Conservation (phyloP, 345 rosid genomes). For the Trapa incisa region DNA sequence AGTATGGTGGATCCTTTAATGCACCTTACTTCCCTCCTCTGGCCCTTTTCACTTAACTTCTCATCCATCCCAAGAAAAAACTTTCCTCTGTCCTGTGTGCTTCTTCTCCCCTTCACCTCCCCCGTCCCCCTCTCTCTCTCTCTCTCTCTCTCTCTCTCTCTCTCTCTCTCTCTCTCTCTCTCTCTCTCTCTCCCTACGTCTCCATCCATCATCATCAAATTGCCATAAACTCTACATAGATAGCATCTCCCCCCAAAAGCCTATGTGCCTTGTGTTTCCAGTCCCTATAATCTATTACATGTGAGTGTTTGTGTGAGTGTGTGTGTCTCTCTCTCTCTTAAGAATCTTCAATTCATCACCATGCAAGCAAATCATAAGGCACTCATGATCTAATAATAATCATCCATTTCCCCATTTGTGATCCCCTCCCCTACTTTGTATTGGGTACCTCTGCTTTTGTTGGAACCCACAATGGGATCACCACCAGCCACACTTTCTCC, state of each 20-base stretch:
- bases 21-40: too few species aligned
- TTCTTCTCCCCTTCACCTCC: too few species aligned
- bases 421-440: not conserved
- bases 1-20: too few species aligned
- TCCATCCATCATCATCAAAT: slow-evolving; percentile 18
- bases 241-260: too few species aligned
- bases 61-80: slow-evolving; percentile 18
- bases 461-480: slow-evolving; percentile 8
- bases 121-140: not conserved
- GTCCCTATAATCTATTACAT: too few species aligned
- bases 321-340: slow-evolving; percentile 13
- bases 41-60: too few species aligned
- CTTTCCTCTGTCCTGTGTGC: not conserved
- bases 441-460: too few species aligned
- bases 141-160: not conserved
- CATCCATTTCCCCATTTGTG: slow-evolving; percentile 7
- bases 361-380: slow-evolving; percentile 69
- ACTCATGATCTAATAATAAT: slow-evolving; percentile 71
- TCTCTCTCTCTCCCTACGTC: not conserved
- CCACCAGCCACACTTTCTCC: too few species aligned
- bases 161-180: not conserved
- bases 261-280: too few species aligned
- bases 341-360: slow-evolving; percentile 10
- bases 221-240: slow-evolving; percentile 15
- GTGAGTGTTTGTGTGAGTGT: too few species aligned